phyloP scores from a whole-genome alignment of 345 rosid species.

The Leavenworthia alabamica region DNA sequence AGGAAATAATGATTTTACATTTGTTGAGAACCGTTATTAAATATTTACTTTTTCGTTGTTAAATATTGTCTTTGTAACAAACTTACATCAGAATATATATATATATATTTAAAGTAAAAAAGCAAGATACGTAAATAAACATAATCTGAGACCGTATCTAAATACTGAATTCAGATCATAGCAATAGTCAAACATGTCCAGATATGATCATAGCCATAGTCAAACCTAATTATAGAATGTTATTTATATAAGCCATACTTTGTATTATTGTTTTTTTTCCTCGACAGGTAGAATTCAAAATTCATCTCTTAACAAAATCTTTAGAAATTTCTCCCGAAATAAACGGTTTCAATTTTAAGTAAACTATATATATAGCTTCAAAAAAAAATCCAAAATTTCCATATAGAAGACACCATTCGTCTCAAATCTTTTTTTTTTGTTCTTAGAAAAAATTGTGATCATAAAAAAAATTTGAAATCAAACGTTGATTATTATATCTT shows the following conservation, averaged over 20 bases:
- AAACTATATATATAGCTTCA: slow-evolving; percentile 12
- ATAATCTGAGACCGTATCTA: too few relatives aligned
- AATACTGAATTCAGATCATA: too few relatives aligned
- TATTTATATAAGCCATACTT: background rate
- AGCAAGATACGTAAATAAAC: too few relatives aligned
- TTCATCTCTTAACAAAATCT: background rate
- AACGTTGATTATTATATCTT: background rate
- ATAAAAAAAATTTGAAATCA: background rate
- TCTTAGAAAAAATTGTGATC: background rate
- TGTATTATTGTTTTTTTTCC: background rate
- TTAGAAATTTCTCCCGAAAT: background rate
- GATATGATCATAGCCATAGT: too few relatives aligned
- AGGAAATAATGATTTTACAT: too few relatives aligned
- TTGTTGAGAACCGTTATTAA: too few relatives aligned
- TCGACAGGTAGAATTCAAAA: background rate
- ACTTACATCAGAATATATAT: too few relatives aligned
- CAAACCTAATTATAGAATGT: background rate
- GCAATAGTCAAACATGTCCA: too few relatives aligned
- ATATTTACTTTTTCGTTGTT: too few relatives aligned
- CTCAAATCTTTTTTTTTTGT: background rate
- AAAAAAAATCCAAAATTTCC: background rate
- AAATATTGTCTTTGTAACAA: too few relatives aligned
- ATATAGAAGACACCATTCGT: background rate
- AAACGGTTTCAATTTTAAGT: slow-evolving; percentile 9
- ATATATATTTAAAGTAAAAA: too few relatives aligned